These are phyloP conservation scores for Nemania bipapillata DNA, from an alignment of 2,329 filamentous ascomycete species.

Conservation along the genomic window DNA sequence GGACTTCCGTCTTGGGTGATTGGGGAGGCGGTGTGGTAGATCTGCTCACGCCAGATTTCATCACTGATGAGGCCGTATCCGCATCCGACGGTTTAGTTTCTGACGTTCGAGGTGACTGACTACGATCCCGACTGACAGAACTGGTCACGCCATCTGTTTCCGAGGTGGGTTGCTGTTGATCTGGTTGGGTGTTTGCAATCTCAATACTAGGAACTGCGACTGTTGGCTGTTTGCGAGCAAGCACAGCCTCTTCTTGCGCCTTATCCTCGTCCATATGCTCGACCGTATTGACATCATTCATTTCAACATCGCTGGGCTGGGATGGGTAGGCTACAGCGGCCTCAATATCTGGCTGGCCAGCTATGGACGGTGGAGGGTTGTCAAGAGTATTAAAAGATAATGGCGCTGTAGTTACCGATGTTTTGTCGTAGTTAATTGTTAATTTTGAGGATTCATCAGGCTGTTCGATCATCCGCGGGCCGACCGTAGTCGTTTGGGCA, in stretches of 20 bases:
- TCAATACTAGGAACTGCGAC: constrained; percentile 45
- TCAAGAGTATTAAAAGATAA: neutral
- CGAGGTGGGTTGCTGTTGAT: constrained; percentile 53
- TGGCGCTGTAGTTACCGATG: neutral
- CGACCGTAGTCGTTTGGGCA: neutral
- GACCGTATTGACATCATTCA: constrained; percentile 43
- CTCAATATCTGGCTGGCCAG: constrained; percentile 39
- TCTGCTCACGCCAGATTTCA: constrained; percentile 52
- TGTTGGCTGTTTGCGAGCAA: constrained; percentile 4
- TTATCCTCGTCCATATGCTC: constrained; percentile 38
- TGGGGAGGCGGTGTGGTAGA: constrained; percentile 53
- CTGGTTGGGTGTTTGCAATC: constrained; percentile 39
- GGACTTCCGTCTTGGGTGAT: constrained; percentile 74
- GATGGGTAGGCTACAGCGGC: constrained; percentile 37
- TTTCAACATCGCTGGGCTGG: constrained; percentile 42
- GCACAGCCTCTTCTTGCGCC: constrained; percentile 10
- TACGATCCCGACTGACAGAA: constrained; percentile 58
- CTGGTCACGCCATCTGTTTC: constrained; percentile 59
- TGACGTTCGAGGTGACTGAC: constrained; percentile 61
- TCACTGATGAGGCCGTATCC: constrained; percentile 56
- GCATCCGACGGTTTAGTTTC: constrained; percentile 64
- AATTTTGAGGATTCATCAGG: neutral
- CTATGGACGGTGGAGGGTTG: constrained; percentile 35
- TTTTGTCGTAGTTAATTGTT: neutral
- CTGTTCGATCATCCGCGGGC: neutral